Conservation (phyloP, 1,139 yeast genomes). For the Diutina scorzettiae region DNA sequence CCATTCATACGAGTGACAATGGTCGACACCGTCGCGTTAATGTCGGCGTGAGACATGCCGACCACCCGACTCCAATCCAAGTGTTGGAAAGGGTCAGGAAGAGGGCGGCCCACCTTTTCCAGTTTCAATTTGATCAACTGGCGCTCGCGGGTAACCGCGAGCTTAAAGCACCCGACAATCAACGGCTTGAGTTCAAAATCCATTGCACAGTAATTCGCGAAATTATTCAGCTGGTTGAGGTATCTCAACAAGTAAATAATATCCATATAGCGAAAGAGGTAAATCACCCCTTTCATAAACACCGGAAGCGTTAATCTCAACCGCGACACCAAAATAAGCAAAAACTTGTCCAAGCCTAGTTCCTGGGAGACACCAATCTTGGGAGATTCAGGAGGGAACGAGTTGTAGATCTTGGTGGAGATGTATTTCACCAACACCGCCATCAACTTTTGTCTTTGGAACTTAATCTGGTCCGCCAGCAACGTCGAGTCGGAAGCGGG, state of each 20-base stretch:
- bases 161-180: slow-evolving; percentile 33
- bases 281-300: slow-evolving; percentile 32
- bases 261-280: slow-evolving; percentile 38
- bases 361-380: slow-evolving; percentile 17
- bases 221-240: slow-evolving; percentile 32
- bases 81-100: slow-evolving; percentile 2
- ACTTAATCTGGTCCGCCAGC: slow-evolving; percentile 7
- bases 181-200: slow-evolving; percentile 33
- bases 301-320: slow-evolving; percentile 24
- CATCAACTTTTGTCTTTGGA: slow-evolving; percentile 26
- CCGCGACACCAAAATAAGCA: slow-evolving; percentile 27
- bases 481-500: neutral
- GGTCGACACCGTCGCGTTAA: slow-evolving; percentile 25
- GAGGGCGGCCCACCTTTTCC: neutral
- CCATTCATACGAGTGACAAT: slow-evolving; percentile 33
- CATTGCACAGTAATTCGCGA: slow-evolving; percentile 32
- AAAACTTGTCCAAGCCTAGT: slow-evolving; percentile 30
- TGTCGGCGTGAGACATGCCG: slow-evolving; percentile 27
- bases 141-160: slow-evolving; percentile 13
- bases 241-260: slow-evolving; percentile 35
- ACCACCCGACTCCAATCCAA: slow-evolving; percentile 25
- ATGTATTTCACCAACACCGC: slow-evolving; percentile 32
- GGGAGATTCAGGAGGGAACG: slow-evolving; percentile 30
- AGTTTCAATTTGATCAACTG: slow-evolving; percentile 2
- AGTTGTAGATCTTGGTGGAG: slow-evolving; percentile 32